Evolutionary conservation across 2,329 filamentous ascomycete species (phyloP), one percentile per base, ranked within the genome.

Genomic region (Neonectria magnoliae): DNA sequence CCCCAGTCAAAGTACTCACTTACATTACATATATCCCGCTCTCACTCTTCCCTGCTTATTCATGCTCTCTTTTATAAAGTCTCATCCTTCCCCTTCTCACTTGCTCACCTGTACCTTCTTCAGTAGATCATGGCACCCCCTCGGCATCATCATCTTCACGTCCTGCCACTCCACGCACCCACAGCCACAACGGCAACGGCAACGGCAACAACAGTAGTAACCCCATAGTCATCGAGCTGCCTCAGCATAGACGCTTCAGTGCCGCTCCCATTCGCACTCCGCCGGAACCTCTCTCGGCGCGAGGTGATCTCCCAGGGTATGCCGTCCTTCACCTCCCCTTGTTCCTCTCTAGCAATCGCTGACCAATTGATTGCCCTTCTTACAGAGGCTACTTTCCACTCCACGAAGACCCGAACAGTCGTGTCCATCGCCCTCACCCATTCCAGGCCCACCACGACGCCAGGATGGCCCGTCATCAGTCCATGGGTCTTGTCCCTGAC

Each of bases 281-380:
- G 20, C 81, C 79, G 22, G 82, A 83, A 67, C 83, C 82, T 66
- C 76, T 90, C 22, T 88, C 87, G 27, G 88, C 84, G 48, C 81
- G 87, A 59, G 88, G 87, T 57, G 87, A 90, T 75, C 72, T 87
- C 54, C 82, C 81, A 73, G 87, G 87, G 88, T 89, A 83, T 84
- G 56, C 16, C 14, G 36, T 13, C 54, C n/a, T 9, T 20, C 2
- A 4, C 27, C 9, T 27, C 18, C 3, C 27, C 9, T 25, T 25
- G 5, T 52, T 10, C 5, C 60, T 27, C 13, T n/a, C 25, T 48
- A 27, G 38, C 9, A 22, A 38, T 9, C 18, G 45, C 66, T 68
- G n/a, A 69, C 45, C 41, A 22, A 51, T 25, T 25, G 25, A 29
- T 27, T 38, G 2, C 7, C 8, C 4, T 11, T 18, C 18, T 33